phyloP scores from a whole-genome alignment of 2,329 filamentous ascomycete species.

The Venturiaceae sp. region DNA sequence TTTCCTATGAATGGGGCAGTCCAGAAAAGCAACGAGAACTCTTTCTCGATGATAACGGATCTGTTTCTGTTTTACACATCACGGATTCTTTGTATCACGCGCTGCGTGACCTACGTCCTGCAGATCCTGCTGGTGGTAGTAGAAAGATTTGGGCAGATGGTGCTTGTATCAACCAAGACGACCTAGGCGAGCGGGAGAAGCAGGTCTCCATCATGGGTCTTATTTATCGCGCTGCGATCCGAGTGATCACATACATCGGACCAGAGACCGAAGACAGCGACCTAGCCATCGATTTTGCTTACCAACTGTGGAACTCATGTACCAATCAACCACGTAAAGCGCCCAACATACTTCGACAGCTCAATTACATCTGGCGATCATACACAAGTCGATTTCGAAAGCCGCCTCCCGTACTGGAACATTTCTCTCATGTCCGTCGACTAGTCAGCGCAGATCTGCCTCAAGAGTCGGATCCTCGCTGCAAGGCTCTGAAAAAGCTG shows the following conservation, averaged over 20 bases:
- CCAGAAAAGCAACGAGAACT: neutral
- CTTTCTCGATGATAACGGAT: neutral
- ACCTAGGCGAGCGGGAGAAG: constrained; percentile 11
- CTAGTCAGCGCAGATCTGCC: neutral
- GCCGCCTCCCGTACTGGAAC: too few relatives aligned
- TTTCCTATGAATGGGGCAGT: neutral
- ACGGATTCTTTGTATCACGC: neutral
- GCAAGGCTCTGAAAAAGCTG: neutral
- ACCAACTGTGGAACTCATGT: neutral
- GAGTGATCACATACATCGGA: constrained; percentile 15
- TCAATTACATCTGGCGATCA: too few relatives aligned
- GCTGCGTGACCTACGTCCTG: neutral
- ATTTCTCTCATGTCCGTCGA: too few relatives aligned
- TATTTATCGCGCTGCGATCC: constrained; percentile 11
- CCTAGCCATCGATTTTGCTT: constrained; percentile 13
- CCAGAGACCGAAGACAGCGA: constrained; percentile 6
- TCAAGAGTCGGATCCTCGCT: neutral
- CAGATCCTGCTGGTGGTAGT: neutral
- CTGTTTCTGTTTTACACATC: neutral
- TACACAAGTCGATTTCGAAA: neutral
- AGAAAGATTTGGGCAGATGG: constrained; percentile 10
- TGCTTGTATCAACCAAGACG: constrained; percentile 16
- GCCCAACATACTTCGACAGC: too few relatives aligned
- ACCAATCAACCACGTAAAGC: too few relatives aligned
- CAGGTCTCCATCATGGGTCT: constrained; percentile 14